These are phyloP conservation scores for Ogataea hybrid DNA, from an alignment of 1,139 yeast species.

Conservation along the genomic window DNA sequence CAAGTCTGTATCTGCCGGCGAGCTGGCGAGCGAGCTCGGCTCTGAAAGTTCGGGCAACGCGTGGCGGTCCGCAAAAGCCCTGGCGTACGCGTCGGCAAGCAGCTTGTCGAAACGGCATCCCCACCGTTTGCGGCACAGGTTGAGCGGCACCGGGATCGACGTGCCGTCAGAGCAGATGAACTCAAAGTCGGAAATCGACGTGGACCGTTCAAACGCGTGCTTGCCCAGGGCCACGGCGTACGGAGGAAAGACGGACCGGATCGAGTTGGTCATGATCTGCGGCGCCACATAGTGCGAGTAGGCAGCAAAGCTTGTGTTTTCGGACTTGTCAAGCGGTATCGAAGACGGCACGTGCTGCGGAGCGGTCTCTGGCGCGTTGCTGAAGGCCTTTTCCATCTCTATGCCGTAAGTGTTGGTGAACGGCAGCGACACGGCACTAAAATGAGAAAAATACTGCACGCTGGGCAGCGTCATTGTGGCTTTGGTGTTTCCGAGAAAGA, in stretches of 20 bases:
- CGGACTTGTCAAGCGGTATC: constrained; percentile 3
- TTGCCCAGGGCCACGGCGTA: constrained; percentile 76
- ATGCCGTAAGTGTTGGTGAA: constrained; percentile 53
- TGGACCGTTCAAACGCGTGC: constrained; percentile 68
- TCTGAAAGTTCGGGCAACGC: background rate
- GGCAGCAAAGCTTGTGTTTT: constrained; percentile 47
- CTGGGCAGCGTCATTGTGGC: constrained; percentile 51
- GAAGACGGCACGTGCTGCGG: background rate
- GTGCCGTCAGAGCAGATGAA: constrained; percentile 66
- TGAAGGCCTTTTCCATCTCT: constrained; percentile 9
- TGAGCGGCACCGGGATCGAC: constrained; percentile 57
- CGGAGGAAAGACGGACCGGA: constrained; percentile 68
- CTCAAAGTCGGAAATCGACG: constrained; percentile 67
- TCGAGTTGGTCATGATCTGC: constrained; percentile 60
- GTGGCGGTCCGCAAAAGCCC: constrained; percentile 43
- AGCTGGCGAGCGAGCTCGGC: background rate
- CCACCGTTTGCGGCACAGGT: constrained; percentile 68
- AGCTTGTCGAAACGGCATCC: constrained; percentile 64
- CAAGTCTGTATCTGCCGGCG: constrained; percentile 11
- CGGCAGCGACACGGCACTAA: constrained; percentile 63
- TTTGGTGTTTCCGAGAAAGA: constrained; percentile 50
- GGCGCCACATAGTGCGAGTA: constrained; percentile 80
- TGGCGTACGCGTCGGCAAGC: constrained; percentile 60
- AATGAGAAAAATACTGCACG: constrained; percentile 54
- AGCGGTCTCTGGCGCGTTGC: background rate